Evolutionary conservation across 2,329 filamentous ascomycete genomes (phyloP), one percentile per base, ranked within the genome.

Genomic region (Monosporascus ibericus): DNA sequence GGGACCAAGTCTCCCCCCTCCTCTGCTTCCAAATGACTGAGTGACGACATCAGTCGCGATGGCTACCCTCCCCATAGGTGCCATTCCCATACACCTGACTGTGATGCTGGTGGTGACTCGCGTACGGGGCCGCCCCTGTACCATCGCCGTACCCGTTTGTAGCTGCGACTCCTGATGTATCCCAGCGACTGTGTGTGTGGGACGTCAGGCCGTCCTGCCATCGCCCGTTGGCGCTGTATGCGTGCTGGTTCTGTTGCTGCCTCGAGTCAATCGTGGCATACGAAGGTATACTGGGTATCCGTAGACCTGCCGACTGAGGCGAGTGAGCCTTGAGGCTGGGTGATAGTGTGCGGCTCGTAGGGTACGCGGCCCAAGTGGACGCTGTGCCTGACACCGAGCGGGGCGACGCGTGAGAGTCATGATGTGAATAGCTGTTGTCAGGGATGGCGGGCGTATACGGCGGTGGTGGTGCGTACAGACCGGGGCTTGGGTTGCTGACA

Each of bases 311-410:
- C 6, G 62, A 44, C 5, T 68, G 66, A 0, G 74, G 70, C 1
- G 72, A 70, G 37, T 63, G 65, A 0, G 69, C 63, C 54, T 74
- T 74, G 24, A 73, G 54, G 0, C 62, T 60, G 1, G 74, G 74
- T 0, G 74, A 77, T 42, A 82, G 65, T 0, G 76, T 70, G n/a
- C 78, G 73, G 7, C 63, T 65, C 22, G 24, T 46, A 2, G 71
- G 66, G 60, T 80, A 80, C 0, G 72, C 65, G 1, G 68, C 68
- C 80, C 79, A 82, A n/a, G 70, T 68, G 1, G 75, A 66, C 4
- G 74, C 69, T 1, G 72, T 73, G 2, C 76, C 75, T 0, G 75
- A 72, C 2, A 82, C 67, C 2, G 78, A 79, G 1, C 79, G 71
- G 0, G 79, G 79, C 8, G 79, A 82, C 0, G 77, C 71, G 20